These are phyloP conservation scores for Picochlorum sp. DNA, from an alignment of 139 green algal genomes.

Conservation along the genomic window DNA sequence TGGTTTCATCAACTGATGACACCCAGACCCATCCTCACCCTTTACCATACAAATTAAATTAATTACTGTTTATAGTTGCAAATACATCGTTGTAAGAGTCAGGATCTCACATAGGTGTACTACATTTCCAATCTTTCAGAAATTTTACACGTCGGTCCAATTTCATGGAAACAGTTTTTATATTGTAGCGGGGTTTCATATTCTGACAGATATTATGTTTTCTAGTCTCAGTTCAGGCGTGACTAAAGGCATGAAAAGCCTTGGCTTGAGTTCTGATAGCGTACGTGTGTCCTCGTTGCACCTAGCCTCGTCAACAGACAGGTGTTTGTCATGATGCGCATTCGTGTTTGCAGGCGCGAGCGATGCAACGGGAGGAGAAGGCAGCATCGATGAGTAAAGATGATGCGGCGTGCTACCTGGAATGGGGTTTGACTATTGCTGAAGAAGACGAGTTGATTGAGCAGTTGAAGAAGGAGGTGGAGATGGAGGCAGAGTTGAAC, in stretches of 20 bases:
- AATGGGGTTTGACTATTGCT: constrained; percentile 16
- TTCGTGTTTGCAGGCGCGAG: neutral
- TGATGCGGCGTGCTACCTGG: constrained; percentile 8
- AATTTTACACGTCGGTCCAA: no score
- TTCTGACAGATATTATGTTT: neutral
- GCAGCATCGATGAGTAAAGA: constrained; percentile 6
- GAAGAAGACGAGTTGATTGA: constrained; percentile 21
- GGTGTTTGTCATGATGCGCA: neutral
- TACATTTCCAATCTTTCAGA: no score
- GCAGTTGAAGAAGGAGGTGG: constrained; percentile 19
- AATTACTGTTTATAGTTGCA: no score
- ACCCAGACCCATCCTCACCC: no score
- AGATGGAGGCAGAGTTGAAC: constrained; percentile 11
- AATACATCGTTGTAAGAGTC: no score
- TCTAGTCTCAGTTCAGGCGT: constrained; percentile 4
- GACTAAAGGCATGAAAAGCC: constrained; percentile 6
- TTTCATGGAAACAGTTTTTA: no score
- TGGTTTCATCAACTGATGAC: no score
- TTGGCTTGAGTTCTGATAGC: neutral
- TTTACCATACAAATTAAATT: no score
- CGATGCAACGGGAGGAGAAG: neutral
- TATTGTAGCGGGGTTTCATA: no score
- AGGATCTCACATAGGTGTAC: no score
- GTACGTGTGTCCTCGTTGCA: neutral
- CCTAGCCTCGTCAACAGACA: neutral